Evolutionary conservation across 2,329 filamentous ascomycete species (phyloP).

Genomic region (Cladosporium colombiae): DNA sequence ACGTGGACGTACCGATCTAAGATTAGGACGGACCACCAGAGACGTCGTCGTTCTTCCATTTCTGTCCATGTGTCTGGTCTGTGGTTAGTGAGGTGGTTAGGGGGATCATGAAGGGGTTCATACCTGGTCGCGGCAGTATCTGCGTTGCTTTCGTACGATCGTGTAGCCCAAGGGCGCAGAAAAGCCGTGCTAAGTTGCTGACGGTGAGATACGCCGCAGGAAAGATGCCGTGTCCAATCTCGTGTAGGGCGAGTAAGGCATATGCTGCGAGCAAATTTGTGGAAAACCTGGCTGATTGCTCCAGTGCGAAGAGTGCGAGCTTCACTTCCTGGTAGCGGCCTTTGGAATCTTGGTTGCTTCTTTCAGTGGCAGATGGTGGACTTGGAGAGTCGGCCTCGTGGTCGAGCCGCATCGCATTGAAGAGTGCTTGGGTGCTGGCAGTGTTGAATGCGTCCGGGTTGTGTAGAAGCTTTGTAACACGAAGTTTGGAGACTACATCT

Average conservation of each 20-base stretch:
- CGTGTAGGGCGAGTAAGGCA: slow-evolving; percentile 24
- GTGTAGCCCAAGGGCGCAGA: slow-evolving; percentile 23
- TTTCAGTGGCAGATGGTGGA: background rate
- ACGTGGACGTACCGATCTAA: slow-evolving; percentile 26
- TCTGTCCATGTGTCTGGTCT: slow-evolving; percentile 24
- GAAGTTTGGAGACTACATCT: slow-evolving; percentile 4
- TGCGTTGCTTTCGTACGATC: slow-evolving; percentile 27
- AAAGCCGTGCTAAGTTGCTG: slow-evolving; percentile 19
- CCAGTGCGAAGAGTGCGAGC: slow-evolving; percentile 22
- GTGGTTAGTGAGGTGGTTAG: background rate
- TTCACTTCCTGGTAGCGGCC: slow-evolving; percentile 20
- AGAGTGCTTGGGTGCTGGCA: background rate
- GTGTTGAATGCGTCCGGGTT: background rate
- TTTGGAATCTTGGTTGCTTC: background rate
- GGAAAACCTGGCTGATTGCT: slow-evolving; percentile 22
- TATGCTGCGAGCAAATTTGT: slow-evolving; percentile 24
- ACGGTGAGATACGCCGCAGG: slow-evolving; percentile 25
- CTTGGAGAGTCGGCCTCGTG: background rate
- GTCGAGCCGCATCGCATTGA: slow-evolving; percentile 23
- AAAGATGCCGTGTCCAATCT: slow-evolving; percentile 25
- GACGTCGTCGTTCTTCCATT: slow-evolving; percentile 25
- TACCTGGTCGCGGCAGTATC: slow-evolving; percentile 7
- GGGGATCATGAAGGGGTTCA: background rate
- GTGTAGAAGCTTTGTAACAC: slow-evolving; percentile 15
- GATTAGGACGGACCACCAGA: slow-evolving; percentile 28